Base-by-base conservation (phyloP, 306 rosid genomes). In the Leucaena leucocephala region DNA sequence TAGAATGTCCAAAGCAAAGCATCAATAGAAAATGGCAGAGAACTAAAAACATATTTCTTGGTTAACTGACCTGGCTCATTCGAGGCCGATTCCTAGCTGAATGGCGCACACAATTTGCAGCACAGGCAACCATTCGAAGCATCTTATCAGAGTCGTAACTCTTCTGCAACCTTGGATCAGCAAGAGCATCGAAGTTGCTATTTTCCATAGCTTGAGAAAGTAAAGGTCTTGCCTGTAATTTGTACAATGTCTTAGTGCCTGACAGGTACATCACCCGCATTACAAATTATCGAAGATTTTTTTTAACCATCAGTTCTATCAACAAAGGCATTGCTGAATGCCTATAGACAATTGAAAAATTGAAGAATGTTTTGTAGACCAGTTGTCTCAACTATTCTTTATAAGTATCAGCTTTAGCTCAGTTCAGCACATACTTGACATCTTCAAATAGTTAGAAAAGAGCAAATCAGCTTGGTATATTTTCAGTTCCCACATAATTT, bases 201-300 rank as follows among this genome's bases (percentile, higher is more conserved):
- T 45, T 76, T 75, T 85, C 92, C 74, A 85, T 39, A 76, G 87
- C 90, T 85, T 85, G 82, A 3, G 71, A 64, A 8, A 90, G 89
- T 76, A 88, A 80, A 71, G 92, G 95, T 76, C 91, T 87, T 17
- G 95, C 92, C 95, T 90, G 72, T 48, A 76, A 85, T 80, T 19
- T 14, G 75, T 13, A 73, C 42, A 59, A 68, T 45, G 17, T 55
- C 66, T 72, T 21, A 68, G 27, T 43, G 34, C 34, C 16, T 15
- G 36, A 63, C 33, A 65, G 40, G 36, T 34, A 68, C 40, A 59
- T 71, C 38, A 57, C 68, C 45, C 65, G 77, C 46, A 16, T 43
- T 10, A 27, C 40, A 72, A 33, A 39, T 59, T 27, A 59, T 22
- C 27, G 0, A 4, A 7, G 12, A 14, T 15, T 65, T 6, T 7